phyloP scores from a whole-genome alignment of 306 rosid genomes.

The Sesbania bispinosa region DNA sequence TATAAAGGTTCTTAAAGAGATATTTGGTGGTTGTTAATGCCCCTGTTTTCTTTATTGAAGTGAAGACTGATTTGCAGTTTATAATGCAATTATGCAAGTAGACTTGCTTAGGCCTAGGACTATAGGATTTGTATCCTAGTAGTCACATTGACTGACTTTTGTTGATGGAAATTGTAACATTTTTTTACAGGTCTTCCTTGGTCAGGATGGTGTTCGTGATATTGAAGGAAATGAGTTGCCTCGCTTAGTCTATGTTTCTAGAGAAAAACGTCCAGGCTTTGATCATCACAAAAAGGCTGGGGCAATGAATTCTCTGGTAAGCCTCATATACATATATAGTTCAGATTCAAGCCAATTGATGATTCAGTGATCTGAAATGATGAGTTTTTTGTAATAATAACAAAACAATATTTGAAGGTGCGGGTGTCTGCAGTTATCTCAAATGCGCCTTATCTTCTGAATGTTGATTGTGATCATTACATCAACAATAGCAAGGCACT shows the following conservation, averaged over 20 bases:
- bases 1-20: background rate
- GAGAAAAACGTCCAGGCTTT: slow-evolving; percentile 81
- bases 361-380: background rate
- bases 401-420: slow-evolving; percentile 33
- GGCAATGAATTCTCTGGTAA: slow-evolving; percentile 81
- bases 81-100: background rate
- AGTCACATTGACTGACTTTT: background rate
- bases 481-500: slow-evolving; percentile 84
- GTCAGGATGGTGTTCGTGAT: slow-evolving; percentile 61
- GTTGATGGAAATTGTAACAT: background rate
- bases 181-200: slow-evolving; percentile 59
- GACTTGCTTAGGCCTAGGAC: background rate
- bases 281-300: slow-evolving; percentile 86
- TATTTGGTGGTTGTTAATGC: background rate
- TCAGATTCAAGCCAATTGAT: background rate
- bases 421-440: slow-evolving; percentile 71
- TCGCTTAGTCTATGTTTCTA: slow-evolving; percentile 68
- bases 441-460: slow-evolving; percentile 71
- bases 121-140: background rate
- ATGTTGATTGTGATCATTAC: slow-evolving; percentile 83
- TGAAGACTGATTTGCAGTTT: background rate
- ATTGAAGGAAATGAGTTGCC: slow-evolving; percentile 71
- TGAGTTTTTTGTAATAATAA: background rate
- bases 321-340: background rate
- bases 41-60: background rate